Evolutionary conservation across 345 rosid genomes (phyloP), one percentile per base, ranked within the genome.

Genomic region (Hirschfeldia incana): DNA sequence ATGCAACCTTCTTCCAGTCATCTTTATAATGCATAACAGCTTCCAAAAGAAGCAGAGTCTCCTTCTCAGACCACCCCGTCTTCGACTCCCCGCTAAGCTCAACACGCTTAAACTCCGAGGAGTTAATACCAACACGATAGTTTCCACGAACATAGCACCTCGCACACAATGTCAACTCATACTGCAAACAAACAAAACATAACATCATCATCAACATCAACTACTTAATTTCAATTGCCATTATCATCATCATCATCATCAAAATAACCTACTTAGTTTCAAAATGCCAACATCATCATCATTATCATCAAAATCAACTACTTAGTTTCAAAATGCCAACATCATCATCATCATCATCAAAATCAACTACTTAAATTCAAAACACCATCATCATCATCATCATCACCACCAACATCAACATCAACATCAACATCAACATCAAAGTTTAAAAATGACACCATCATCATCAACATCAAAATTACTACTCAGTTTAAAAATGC

Each of bases 111-210:
- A 92, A 94, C 84, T 92, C 98, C 0, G 96, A 83, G 16, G 89
- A 84, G 74, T 84, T 90, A n/a, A 94, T 88, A 67, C 98, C 98
- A 69, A 84, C 86, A 42, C 88, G 83, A 77, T 86, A 87, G 85
- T 90, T 92, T 17, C 97, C 94, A 21, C 94, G 92, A 21, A 91
- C 98, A 81, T 92, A 92, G 86, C 98, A 94, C 72, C 98, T 90
- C 4, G 97, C 98, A 79, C 98, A 94, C 60, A 94, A 88, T 53
- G 97, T 91, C 79, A 91, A 84, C 66, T 90, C 93, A 81, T 88
- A 84, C 98, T 90, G 92, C 69, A 75, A 55, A 69, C 55, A 76
- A 34, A 44, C 3, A 28, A 15, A 36, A 34, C 1, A 32, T 63
- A 37, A 37, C 0, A 37, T 37, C 44, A 37, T 8, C 46, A 39